Percentiles rank a stretch among this genome's conserved stretches.
Evolutionary conservation across 2,329 filamentous ascomycete species (phyloP).

Genomic region (Ascochyta rabiei): DNA sequence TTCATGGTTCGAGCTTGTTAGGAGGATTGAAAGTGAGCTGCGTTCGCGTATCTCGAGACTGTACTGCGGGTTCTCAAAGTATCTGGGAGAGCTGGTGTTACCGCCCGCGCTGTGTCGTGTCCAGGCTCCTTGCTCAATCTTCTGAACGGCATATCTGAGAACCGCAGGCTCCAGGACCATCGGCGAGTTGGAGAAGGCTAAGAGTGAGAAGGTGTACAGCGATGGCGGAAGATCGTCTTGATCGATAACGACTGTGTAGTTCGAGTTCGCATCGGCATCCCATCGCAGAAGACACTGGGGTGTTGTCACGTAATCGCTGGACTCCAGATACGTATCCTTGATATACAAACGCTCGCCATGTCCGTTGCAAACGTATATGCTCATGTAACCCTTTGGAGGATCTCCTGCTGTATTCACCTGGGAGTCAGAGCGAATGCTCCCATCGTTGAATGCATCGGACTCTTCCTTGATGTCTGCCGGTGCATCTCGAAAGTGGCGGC

Average conservation of each 20-base stretch:
- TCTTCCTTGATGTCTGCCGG: slow-evolving; percentile 43
- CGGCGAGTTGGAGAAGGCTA: slow-evolving; percentile 73
- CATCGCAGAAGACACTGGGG: slow-evolving; percentile 87
- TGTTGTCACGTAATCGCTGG: slow-evolving; percentile 89
- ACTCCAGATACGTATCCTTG: slow-evolving; percentile 72
- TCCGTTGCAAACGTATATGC: slow-evolving; percentile 79
- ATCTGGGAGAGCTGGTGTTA: slow-evolving; percentile 75
- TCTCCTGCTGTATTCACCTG: slow-evolving; percentile 36
- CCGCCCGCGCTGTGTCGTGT: slow-evolving; percentile 81
- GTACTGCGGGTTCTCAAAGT: slow-evolving; percentile 89
- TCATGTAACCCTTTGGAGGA: slow-evolving; percentile 74
- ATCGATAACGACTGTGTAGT: slow-evolving; percentile 72
- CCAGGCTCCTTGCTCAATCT: slow-evolving; percentile 72
- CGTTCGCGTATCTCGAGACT: slow-evolving; percentile 63
- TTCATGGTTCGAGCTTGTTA: slow-evolving; percentile 70
- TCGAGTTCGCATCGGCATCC: slow-evolving; percentile 59
- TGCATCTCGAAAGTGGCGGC: slow-evolving; percentile 77
- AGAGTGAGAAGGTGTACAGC: slow-evolving; percentile 84
- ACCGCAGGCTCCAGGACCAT: slow-evolving; percentile 67
- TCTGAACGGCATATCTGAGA: slow-evolving; percentile 64
- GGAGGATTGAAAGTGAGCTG: slow-evolving; percentile 72
- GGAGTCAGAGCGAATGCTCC: slow-evolving; percentile 30
- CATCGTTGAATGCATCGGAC: slow-evolving; percentile 42
- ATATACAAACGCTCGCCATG: slow-evolving; percentile 75
- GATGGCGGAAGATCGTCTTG: slow-evolving; percentile 77